phyloP scores from a whole-genome alignment of 257 asterid genomes.

The Nicotiana benthamiana region DNA sequence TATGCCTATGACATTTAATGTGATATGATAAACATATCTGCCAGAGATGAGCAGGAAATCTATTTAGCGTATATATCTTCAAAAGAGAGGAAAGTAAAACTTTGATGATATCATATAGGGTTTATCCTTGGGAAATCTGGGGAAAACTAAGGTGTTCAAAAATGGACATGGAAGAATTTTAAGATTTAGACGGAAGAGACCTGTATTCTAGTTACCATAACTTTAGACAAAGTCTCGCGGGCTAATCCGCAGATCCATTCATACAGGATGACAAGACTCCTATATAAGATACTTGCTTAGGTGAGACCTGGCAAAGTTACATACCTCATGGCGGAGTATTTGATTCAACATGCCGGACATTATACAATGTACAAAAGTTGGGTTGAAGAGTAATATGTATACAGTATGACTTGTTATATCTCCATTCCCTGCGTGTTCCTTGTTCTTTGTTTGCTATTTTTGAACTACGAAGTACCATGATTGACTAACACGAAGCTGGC shows the following conservation, averaged over 20 bases:
- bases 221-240: not conserved
- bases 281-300: not conserved
- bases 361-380: not conserved
- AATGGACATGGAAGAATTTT: not conserved
- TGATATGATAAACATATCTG: not conserved
- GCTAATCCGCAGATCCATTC: not conserved
- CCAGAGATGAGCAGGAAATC: not conserved
- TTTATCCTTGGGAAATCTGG: not conserved
- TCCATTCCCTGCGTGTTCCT: not conserved
- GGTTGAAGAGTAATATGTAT: not conserved
- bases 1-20: not conserved
- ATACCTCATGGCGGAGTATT: not conserved
- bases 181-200: not conserved
- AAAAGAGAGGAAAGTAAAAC: not conserved
- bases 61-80: not conserved
- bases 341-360: not conserved
- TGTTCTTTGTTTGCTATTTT: not conserved
- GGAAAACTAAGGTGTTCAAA: not conserved
- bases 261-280: not conserved
- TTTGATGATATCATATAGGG: not conserved
- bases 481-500: not conserved
- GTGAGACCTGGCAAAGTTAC: not conserved
- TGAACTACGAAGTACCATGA: not conserved
- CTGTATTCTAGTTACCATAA: not conserved
- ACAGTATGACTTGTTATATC: not conserved